phyloP scores from a whole-genome alignment of 371 early-diverging fungal species.

The Apophysomyces variabilis region DNA sequence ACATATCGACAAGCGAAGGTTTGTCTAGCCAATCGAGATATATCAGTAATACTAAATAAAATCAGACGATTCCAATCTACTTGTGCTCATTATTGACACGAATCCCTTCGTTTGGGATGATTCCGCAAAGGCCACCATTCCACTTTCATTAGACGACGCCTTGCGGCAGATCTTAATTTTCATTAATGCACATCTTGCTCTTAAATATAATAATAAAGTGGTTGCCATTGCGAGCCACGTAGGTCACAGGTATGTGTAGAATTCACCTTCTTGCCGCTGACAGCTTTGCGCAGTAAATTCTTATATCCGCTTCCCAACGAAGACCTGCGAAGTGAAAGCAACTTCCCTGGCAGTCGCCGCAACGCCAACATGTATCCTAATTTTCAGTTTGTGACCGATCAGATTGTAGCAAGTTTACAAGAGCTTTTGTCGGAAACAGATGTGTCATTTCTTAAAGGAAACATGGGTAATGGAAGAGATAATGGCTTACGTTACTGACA shows the following conservation, averaged over 20 bases:
- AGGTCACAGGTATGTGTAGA: constrained; percentile 41
- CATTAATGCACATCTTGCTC: constrained; percentile 87
- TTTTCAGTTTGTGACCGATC: constrained; percentile 64
- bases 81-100: constrained; percentile 78
- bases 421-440: constrained; percentile 47
- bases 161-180: constrained; percentile 81
- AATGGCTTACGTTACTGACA: constrained; percentile 8
- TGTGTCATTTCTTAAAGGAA: constrained; percentile 44
- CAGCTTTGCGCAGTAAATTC: constrained; percentile 48
- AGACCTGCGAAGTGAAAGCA: constrained; percentile 22
- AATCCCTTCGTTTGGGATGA: constrained; percentile 78
- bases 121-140: constrained; percentile 50
- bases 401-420: constrained; percentile 54
- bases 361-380: constrained; percentile 68
- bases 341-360: constrained; percentile 30
- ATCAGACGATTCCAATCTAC: constrained; percentile 72
- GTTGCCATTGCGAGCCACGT: constrained; percentile 79
- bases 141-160: constrained; percentile 68
- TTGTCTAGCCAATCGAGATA: background rate
- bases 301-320: constrained; percentile 57
- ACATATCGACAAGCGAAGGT: constrained; percentile 39
- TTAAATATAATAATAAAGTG: constrained; percentile 82
- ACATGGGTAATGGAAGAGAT: constrained; percentile 41
- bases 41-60: background rate
- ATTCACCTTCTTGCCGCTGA: background rate